These are phyloP conservation scores for Echinochloa phyllopogon DNA, from an alignment of 176 grass and related monocot genomes.

Conservation along the genomic window DNA sequence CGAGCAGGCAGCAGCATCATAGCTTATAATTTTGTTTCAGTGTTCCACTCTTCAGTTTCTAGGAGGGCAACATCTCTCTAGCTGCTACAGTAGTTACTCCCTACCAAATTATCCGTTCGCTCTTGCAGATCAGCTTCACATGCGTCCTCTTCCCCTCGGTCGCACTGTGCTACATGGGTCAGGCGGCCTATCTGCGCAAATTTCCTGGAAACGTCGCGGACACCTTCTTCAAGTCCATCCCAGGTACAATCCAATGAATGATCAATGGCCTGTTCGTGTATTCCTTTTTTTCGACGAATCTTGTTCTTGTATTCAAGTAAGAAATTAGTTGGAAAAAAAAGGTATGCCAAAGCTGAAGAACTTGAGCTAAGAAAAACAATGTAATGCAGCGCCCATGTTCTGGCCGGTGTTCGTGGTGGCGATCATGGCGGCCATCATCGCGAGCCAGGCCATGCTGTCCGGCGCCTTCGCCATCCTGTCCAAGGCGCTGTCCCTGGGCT, in stretches of 20 bases:
- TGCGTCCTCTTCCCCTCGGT: slow-evolving; percentile 58
- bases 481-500: slow-evolving; percentile 59
- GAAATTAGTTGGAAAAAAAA: too few relatives aligned
- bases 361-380: background rate
- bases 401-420: slow-evolving; percentile 73
- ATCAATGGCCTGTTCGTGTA: background rate
- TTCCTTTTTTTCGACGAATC: too few relatives aligned
- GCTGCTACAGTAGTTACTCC: background rate
- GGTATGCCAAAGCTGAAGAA: background rate
- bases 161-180: slow-evolving; percentile 62
- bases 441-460: slow-evolving; percentile 74
- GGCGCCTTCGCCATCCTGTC: slow-evolving; percentile 69
- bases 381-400: slow-evolving; percentile 54
- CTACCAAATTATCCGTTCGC: background rate
- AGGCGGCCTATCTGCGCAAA: slow-evolving; percentile 67
- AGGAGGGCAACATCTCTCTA: background rate
- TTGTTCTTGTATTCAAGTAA: too few relatives aligned
- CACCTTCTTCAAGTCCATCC: slow-evolving; percentile 73
- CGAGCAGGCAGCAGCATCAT: background rate
- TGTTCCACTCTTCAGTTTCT: background rate
- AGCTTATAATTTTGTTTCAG: background rate
- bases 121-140: slow-evolving; percentile 61
- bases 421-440: slow-evolving; percentile 64
- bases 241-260: slow-evolving; percentile 41
- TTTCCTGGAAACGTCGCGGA: slow-evolving; percentile 35